A percentile compares a stretch with the other conserved stretches of the same genome.
Evolutionary conservation across 495 filamentous ascomycete species (phyloP).

Genomic region (Cryomyces antarcticus): DNA sequence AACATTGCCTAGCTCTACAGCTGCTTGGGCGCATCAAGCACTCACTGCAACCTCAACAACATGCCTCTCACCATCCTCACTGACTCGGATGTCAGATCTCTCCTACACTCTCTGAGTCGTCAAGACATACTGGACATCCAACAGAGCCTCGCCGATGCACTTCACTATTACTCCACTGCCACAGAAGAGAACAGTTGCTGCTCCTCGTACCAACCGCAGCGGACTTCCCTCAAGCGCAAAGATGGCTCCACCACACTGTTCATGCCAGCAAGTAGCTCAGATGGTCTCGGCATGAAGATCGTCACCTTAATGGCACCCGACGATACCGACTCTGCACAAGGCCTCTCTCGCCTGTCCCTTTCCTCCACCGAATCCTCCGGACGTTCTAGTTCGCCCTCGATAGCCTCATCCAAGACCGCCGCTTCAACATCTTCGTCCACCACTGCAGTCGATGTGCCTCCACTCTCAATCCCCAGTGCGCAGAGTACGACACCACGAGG

Average conservation of each 20-base stretch:
- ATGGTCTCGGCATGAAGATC: constrained; percentile 42
- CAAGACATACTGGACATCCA: constrained; percentile 50
- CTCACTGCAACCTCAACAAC: neutral
- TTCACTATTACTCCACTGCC: constrained; percentile 66
- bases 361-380: constrained; percentile 2
- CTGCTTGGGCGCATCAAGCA: neutral
- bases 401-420: constrained; percentile 2
- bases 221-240: constrained; percentile 44
- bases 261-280: constrained; percentile 59
- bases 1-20: too few relatives aligned
- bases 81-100: constrained; percentile 41
- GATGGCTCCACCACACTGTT: constrained; percentile 72
- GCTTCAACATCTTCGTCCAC: constrained; percentile 9
- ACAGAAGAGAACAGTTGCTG: constrained; percentile 32
- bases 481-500: constrained; percentile 45
- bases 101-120: constrained; percentile 50
- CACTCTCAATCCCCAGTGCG: neutral
- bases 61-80: constrained; percentile 69
- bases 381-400: constrained; percentile 7
- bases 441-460: constrained; percentile 9
- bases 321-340: neutral
- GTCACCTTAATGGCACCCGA: constrained; percentile 25
- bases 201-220: constrained; percentile 51
- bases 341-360: constrained; percentile 4
- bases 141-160: constrained; percentile 42